Conservation (phyloP, 441 rosid species). For the Adansonia grandidieri region DNA sequence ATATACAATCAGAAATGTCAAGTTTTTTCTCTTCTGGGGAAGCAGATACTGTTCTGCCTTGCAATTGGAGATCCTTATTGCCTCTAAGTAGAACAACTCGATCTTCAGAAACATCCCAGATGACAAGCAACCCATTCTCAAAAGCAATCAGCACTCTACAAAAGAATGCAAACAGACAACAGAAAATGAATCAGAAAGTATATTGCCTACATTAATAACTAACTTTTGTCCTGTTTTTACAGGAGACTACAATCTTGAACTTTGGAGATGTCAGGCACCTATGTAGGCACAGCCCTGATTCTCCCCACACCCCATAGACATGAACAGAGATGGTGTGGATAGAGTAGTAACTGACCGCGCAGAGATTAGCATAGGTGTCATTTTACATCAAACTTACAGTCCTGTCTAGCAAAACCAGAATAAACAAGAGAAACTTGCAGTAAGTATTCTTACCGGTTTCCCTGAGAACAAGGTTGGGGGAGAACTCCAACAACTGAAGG, state of each 20-base stretch:
- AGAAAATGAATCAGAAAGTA: conserved; percentile 19
- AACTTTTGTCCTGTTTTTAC: conserved; percentile 7
- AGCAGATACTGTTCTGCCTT: conserved; percentile 39
- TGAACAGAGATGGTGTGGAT: not conserved
- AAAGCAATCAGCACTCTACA: conserved; percentile 72
- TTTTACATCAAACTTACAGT: not conserved
- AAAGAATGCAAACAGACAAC: conserved; percentile 28
- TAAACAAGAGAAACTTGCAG: conserved; percentile 20
- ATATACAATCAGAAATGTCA: conserved; percentile 38
- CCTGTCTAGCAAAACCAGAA: conserved; percentile 30
- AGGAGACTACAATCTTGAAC: conserved; percentile 8
- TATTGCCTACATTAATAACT: conserved; percentile 19
- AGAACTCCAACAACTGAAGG: conserved; percentile 66
- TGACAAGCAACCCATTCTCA: conserved; percentile 59
- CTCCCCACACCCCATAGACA: not conserved
- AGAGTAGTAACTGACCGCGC: not conserved
- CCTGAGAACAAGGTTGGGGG: conserved; percentile 58
- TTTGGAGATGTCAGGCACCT: not conserved
- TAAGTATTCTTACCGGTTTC: conserved; percentile 48
- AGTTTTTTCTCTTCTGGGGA: conserved; percentile 39
- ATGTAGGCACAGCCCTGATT: not conserved
- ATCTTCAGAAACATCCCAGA: conserved; percentile 73
- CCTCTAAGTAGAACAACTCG: conserved; percentile 49
- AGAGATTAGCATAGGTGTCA: not conserved
- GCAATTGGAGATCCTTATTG: conserved; percentile 55